Evolutionary conservation across 1,284 basidiomycete genomes (phyloP).

Genomic region (Puccinia triticina): DNA sequence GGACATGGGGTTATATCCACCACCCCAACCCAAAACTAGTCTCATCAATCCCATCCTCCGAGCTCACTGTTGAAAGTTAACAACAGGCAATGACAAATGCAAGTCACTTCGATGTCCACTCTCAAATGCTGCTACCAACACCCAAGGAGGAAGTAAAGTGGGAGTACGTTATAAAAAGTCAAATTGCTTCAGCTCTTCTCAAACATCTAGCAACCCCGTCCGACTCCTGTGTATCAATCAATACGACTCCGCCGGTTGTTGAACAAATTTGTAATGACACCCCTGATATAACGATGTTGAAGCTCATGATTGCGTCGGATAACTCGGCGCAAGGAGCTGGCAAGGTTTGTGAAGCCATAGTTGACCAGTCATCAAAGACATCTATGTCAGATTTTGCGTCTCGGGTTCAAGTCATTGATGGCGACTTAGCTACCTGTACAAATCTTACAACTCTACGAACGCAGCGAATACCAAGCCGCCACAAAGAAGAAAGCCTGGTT

Average conservation of each 20-base stretch:
- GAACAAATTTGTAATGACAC: neutral
- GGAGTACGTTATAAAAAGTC: neutral
- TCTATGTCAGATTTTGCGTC: neutral
- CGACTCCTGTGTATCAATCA: neutral
- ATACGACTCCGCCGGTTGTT: neutral
- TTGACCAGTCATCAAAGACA: neutral
- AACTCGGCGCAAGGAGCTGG: constrained; percentile 17
- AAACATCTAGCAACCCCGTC: neutral
- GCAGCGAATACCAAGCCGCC: neutral
- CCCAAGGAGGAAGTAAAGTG: neutral
- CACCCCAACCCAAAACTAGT: neutral
- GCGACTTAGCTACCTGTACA: neutral
- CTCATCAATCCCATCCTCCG: neutral
- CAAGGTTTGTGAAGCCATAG: neutral
- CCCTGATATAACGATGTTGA: constrained; percentile 14
- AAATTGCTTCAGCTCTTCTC: neutral
- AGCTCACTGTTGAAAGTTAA: neutral
- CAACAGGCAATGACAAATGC: neutral
- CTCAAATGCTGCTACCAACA: neutral
- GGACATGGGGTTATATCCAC: constrained; percentile 9
- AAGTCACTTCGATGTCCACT: neutral
- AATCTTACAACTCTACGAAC: neutral
- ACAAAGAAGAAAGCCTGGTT: neutral
- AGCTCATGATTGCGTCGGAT: constrained; percentile 8
- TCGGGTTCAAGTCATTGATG: neutral